phyloP scores from a whole-genome alignment of 352 stramenopile species.

The Globisporangium cystogenes region DNA sequence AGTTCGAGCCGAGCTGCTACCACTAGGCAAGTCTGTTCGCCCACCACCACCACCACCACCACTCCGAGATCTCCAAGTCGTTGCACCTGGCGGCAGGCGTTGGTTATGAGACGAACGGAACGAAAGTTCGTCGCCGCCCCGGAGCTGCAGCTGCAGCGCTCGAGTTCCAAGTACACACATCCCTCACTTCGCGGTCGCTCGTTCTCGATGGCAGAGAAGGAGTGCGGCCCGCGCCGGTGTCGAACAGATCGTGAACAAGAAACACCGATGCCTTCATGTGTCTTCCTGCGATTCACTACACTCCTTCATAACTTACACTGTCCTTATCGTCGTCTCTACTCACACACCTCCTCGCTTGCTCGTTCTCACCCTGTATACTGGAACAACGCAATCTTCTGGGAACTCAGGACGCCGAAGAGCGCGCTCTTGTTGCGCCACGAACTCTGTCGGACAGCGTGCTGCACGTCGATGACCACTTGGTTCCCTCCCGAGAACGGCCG shows the following conservation, averaged over 20 bases:
- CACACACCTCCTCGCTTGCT: background rate
- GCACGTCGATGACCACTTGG: conserved; percentile 18
- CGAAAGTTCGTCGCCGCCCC: background rate
- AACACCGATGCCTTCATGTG: too few species aligned
- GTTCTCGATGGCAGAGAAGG: background rate
- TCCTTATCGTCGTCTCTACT: background rate
- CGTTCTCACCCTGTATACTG: background rate
- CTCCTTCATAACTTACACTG: background rate
- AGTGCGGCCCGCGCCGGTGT: background rate
- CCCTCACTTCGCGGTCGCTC: too few species aligned
- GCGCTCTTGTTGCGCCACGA: conserved; percentile 22
- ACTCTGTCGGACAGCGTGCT: conserved; percentile 24
- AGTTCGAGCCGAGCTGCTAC: conserved; percentile 23
- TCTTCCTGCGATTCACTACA: background rate
- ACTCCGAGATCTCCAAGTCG: background rate
- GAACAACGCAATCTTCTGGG: conserved; percentile 24
- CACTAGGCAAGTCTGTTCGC: conserved; percentile 4
- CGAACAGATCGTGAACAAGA: background rate
- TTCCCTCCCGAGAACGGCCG: conserved; percentile 1
- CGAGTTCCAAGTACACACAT: background rate
- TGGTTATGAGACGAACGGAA: background rate
- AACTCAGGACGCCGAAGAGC: conserved; percentile 28
- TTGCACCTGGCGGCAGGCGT: too few species aligned
- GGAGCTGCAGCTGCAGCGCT: background rate
- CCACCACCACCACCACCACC: too few species aligned